Evolutionary conservation across 2,329 filamentous ascomycete species (phyloP), one percentile per base, ranked within the genome.

Genomic region (Fusarium bactridioides): DNA sequence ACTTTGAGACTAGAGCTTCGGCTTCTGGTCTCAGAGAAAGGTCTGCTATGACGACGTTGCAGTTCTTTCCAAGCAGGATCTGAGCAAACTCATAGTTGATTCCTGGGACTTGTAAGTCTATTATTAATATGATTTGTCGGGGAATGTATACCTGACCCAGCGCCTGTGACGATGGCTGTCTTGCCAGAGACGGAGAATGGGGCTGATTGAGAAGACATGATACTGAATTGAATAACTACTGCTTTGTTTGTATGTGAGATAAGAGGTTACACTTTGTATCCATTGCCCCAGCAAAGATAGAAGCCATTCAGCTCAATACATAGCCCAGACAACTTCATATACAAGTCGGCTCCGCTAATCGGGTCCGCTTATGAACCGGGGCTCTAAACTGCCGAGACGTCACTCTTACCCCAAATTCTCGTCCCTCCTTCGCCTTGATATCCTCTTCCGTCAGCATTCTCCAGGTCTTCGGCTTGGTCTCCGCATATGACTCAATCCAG

Each of bases 41-140:
- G 70, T 87, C 85, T 43, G 82, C 85, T 10, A 86, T 73, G 8
- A 86, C 74, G 21, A 86, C 84, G 57, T 84, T 85, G 77, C 84
- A 86, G 41, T 78, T 78, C 29, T 78, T 78, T 12, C 73, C 72
- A 1, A 86, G 78, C 4, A 87, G 80, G 0, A 86, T 78, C 25
- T 80, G 72, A 9, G 84, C 83, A 47, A 86, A 86, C 7, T 77
- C 78, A 15, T 86, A 57, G 33, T 69, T 70, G 12, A 75, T 75
- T 19, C 74, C 73, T 47, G 2, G 25, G 8, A 15, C 0, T 0
- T 21, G 2, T 64, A 16, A 57, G 60, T 31, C 6, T 13, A 1
- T 7, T 10, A 3, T 16, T 2, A 1, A 3, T 3, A 2, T 3
- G 1, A 16, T 11, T 8, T 5, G 4, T 12, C 8, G 8, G 13